Conservation (phyloP, 2,329 filamentous ascomycete genomes). For the Zasmidium citrigriseum region DNA sequence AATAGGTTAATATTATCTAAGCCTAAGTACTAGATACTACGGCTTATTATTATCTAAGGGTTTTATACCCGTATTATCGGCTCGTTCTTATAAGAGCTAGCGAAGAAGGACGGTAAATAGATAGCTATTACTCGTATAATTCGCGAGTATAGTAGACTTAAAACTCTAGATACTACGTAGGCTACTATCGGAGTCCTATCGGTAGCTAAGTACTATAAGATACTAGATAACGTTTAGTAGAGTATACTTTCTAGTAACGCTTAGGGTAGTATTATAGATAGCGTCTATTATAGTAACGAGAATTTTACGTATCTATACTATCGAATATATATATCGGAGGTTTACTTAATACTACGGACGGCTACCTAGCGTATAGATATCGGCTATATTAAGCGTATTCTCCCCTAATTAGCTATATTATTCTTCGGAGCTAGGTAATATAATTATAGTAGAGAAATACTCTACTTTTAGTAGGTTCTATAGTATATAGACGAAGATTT, state of each 20-base stretch:
- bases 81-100: neutral
- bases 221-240: neutral
- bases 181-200: neutral
- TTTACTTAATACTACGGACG: neutral
- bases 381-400: neutral
- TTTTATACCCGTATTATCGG: neutral
- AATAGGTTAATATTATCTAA: neutral
- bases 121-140: neutral
- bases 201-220: neutral
- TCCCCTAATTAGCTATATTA: neutral
- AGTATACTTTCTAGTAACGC: neutral
- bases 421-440: neutral
- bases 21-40: neutral
- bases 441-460: neutral
- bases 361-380: neutral
- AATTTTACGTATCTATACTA: neutral
- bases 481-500: neutral
- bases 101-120: neutral
- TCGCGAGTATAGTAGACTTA: neutral
- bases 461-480: neutral
- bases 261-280: neutral
- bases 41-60: neutral
- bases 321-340: neutral
- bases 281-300: neutral
- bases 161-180: neutral